Evolutionary conservation across 192 early-diverging fungal species (phyloP).

Genomic region (Gamsiella multidivaricata): DNA sequence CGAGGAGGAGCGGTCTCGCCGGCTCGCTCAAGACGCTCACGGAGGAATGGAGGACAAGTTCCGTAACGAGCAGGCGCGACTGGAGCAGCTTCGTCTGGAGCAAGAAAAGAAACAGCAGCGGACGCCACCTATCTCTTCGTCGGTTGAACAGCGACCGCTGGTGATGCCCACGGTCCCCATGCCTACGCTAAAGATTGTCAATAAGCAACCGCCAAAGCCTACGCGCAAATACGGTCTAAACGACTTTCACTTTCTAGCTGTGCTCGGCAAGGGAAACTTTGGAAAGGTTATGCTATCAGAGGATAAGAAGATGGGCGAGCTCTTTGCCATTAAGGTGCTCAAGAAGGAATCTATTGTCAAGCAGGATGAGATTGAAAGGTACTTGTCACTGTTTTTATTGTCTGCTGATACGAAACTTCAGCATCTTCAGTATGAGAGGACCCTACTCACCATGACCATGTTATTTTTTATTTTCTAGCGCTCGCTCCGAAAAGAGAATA

Average conservation of each 20-base stretch:
- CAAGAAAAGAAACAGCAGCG: constrained; percentile 45
- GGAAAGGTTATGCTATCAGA: constrained; percentile 98
- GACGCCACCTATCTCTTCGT: constrained; percentile 11
- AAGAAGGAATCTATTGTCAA: constrained; percentile 98
- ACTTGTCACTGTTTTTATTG: constrained; percentile 3
- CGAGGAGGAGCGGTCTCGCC: constrained; percentile 25
- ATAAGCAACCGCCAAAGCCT: constrained; percentile 39
- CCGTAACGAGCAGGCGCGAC: constrained; percentile 33
- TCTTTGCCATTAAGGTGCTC: constrained; percentile 97
- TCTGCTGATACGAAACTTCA: constrained; percentile 51
- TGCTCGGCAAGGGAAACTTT: constrained; percentile 98
- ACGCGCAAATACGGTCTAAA: constrained; percentile 78
- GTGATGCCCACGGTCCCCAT: constrained; percentile 38
- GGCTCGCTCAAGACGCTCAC: constrained; percentile 1
- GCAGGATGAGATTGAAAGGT: constrained; percentile 77
- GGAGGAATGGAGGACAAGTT: constrained; percentile 38
- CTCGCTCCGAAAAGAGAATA: constrained; percentile 94
- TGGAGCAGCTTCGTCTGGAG: constrained; percentile 48
- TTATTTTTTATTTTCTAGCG: constrained; percentile 55
- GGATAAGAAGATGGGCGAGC: constrained; percentile 79
- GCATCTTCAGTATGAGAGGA: too few species aligned
- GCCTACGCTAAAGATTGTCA: constrained; percentile 47
- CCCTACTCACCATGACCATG: not conserved
- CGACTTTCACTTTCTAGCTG: constrained; percentile 94
- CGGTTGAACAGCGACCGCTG: constrained; percentile 25